Evolutionary conservation across 305 asterid species (phyloP), one percentile per base, ranked within the genome.

Genomic region (Nicotiana rustica): DNA sequence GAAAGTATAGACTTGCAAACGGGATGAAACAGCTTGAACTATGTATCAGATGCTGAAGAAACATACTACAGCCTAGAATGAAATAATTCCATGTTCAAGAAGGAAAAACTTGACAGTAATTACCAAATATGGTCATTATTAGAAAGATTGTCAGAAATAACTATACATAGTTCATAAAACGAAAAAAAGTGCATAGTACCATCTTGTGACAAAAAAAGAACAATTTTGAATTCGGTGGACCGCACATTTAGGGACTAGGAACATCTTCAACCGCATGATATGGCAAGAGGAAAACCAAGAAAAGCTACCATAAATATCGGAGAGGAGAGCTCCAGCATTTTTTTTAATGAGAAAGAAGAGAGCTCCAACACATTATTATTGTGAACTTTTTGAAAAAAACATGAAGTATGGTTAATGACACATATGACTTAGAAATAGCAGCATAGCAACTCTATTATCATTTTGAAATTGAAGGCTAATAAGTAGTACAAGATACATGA

Each of bases 21-120:
- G 25, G 62, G 25, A 71, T 47, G 6, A 47, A 6, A 71, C 41
- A 73, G 79, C 15, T 21, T 3, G 62, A 47, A 73, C 41, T 47
- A 47, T 47, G 41, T 13, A 73, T 73, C 79, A 73, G 41, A 73
- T 21, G 41, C 62, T 21, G 57, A 73, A 73, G 79, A 62, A 62
- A 62, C 17, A 62, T 15, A 62, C 67, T n/a, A 59, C 65, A n/a
- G 29, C 21, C 10, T 62, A 62, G 67, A 62, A 21, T 62, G 35
- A 62, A 21, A 21, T 62, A 62, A 21, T 62, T 62, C 67, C 35
- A 62, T 21, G 67, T 62, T 21, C 25, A 21, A 25, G 69, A 10
- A 25, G 69, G 55, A 49, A 73, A 33, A 55, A 47, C 62, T 75
- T 49, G 64, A 14, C 64, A 6, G 41, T 75, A 25, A 35, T 47